Evolutionary conservation across 768 basidiomycete genomes (phyloP).

Genomic region (Lactarius trivialis): DNA sequence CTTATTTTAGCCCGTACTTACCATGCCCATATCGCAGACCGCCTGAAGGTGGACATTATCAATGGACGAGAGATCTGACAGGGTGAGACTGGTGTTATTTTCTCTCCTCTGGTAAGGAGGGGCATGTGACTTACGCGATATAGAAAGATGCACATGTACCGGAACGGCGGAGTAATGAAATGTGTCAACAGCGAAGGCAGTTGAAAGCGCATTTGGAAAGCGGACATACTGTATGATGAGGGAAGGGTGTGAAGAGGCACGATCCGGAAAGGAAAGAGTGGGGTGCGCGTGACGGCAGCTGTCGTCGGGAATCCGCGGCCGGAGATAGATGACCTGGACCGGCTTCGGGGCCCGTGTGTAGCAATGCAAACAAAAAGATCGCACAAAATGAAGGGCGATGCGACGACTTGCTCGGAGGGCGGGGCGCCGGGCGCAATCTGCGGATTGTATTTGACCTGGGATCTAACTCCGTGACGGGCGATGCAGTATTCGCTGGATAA

Average conservation of each 20-base stretch:
- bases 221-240: constrained; percentile 2
- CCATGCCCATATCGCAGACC: background rate
- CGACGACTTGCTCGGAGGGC: background rate
- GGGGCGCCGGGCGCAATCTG: background rate
- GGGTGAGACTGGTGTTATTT: background rate
- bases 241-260: background rate
- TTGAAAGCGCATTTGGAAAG: constrained; percentile 9
- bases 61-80: background rate
- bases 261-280: constrained; percentile 6
- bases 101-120: background rate
- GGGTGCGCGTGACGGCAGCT: constrained; percentile 19
- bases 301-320: constrained; percentile 17
- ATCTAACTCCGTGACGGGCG: constrained; percentile 17
- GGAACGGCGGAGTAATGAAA: background rate
- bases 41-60: background rate
- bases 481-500: constrained; percentile 17
- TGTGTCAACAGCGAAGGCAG: constrained; percentile 1
- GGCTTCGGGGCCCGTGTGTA: background rate
- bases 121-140: constrained; percentile 3
- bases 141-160: background rate
- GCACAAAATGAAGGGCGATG: background rate
- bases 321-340: constrained; percentile 7
- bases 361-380: background rate
- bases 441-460: background rate
- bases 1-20: background rate